Base-by-base conservation (phyloP, 345 rosid genomes). In the Salix koriyanagi region DNA sequence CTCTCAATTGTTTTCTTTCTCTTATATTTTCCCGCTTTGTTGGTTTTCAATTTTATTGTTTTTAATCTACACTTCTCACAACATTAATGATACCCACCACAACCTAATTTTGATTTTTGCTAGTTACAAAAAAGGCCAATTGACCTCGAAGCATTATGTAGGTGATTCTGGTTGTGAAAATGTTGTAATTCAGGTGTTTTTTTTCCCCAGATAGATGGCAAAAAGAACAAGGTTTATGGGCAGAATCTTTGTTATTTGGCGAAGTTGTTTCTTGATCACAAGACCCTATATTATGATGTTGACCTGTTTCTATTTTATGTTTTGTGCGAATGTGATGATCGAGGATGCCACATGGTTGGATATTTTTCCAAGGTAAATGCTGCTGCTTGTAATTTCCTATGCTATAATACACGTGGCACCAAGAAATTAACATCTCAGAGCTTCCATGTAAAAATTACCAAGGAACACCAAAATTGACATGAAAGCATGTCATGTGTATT, bases 271-370 rank as follows among this genome's bases (percentile, higher is more conserved):
- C 97, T 96, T 72, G 99, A 96, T 85, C 98, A 94, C 90, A 96
- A 96, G 85, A 96, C 99, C 62, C 99, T 94, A 70, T 96, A 96
- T 81, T 96, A 96, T 79, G 99, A 96, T 48, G 99, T 96, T 71
- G 98, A 96, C 80, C 85, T 96, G 78, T 96, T 93, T 84, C 89
- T 96, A 58, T 96, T 96, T 82, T 96, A 96, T 52, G 81, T 96
- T 72, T 85, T 96, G 81, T 96, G 98, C 25, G 99, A 96, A 86
- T 96, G 98, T 75, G 99, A 96, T 84, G 99, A 96, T 84, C 94
- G 99, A 34, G 99, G 99, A 75, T 96, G 99, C 89, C 99, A 96
- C 88, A 96, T 94, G 98, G 98, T 94, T 83, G 99, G 99, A 75
- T 96, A 96, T 83, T 96, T 92, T 76, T 96, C 99, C 70, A 96